Conservation (phyloP, 495 filamentous ascomycete species). For the Lasiosphaeria ovina region DNA sequence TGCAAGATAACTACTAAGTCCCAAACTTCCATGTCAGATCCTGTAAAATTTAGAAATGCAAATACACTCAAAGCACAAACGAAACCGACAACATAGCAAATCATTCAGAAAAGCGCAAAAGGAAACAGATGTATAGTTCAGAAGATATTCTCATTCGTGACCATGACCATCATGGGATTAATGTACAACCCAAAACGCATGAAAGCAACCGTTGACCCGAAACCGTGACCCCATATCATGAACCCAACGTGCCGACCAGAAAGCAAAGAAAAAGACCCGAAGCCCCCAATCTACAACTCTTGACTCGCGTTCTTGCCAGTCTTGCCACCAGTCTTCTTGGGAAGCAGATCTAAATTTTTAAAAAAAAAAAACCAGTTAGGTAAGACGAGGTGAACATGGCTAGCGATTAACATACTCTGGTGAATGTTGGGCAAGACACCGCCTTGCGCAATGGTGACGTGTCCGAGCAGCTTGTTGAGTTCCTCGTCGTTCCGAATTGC, state of each 20-base stretch:
- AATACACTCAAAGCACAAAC: too few relatives aligned
- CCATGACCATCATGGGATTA: slow-evolving; percentile 72
- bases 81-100: not conserved
- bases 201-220: slow-evolving; percentile 77
- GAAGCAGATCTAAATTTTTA: slow-evolving; percentile 72
- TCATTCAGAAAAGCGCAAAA: not conserved
- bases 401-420: slow-evolving; percentile 72
- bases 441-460: slow-evolving; percentile 99
- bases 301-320: slow-evolving; percentile 84
- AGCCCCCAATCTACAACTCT: slow-evolving; percentile 70
- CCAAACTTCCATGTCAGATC: not conserved
- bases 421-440: slow-evolving; percentile 99
- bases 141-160: slow-evolving; percentile 55
- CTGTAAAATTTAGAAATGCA: too few relatives aligned
- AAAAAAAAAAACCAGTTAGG: slow-evolving; percentile 40
- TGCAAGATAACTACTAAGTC: not conserved
- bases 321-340: slow-evolving; percentile 95
- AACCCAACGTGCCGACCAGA: slow-evolving; percentile 72
- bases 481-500: slow-evolving; percentile 99
- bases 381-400: not conserved
- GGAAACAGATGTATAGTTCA: slow-evolving; percentile 21
- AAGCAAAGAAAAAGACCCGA: slow-evolving; percentile 61
- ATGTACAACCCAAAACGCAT: slow-evolving; percentile 82
- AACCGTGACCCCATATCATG: slow-evolving; percentile 81
- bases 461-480: slow-evolving; percentile 98